A percentile compares a stretch with the other conserved stretches of the same genome.
These are phyloP conservation scores for Stenocarpella maydis DNA, from an alignment of 2,329 filamentous ascomycete genomes.

Conservation along the genomic window DNA sequence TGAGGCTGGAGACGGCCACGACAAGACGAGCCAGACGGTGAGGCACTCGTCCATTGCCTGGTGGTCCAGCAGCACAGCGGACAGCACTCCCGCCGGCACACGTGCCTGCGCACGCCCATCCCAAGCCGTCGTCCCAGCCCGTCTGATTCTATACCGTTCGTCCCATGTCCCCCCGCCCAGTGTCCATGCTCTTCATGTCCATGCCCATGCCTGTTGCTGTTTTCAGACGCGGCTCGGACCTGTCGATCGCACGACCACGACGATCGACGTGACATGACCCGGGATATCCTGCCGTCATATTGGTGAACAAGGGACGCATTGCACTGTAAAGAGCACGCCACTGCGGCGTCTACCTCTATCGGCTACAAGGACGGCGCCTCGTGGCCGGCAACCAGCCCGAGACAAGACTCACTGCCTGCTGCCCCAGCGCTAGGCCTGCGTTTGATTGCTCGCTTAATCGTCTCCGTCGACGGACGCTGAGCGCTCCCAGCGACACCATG, in stretches of 20 bases:
- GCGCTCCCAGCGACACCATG: slow-evolving; percentile 4
- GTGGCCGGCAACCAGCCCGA: slow-evolving; percentile 35
- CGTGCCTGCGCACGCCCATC: not conserved
- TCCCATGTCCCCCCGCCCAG: not conserved
- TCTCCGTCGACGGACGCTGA: slow-evolving; percentile 1
- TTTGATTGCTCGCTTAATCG: slow-evolving; percentile 23
- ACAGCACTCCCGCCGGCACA: slow-evolving; percentile 5
- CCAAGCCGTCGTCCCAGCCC: not conserved
- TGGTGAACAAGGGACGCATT: not conserved
- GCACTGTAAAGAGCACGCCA: not conserved
- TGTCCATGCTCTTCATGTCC: not conserved
- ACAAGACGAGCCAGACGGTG: not conserved
- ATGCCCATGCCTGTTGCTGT: not conserved
- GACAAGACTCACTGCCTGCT: slow-evolving; percentile 26
- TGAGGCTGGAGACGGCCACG: slow-evolving; percentile 13
- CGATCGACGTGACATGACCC: slow-evolving; percentile 7
- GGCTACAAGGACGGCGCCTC: slow-evolving; percentile 33
- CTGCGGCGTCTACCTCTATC: not conserved
- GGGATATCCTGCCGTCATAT: slow-evolving; percentile 8
- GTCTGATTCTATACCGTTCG: not conserved
- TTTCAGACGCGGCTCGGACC: slow-evolving; percentile 12
- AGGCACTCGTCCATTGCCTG: not conserved
- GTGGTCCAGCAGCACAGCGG: not conserved
- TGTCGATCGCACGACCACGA: slow-evolving; percentile 15
- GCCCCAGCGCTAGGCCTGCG: slow-evolving; percentile 32